These are phyloP conservation scores for Tremellales sp. DNA, from an alignment of 1,284 basidiomycete species.

Conservation along the genomic window DNA sequence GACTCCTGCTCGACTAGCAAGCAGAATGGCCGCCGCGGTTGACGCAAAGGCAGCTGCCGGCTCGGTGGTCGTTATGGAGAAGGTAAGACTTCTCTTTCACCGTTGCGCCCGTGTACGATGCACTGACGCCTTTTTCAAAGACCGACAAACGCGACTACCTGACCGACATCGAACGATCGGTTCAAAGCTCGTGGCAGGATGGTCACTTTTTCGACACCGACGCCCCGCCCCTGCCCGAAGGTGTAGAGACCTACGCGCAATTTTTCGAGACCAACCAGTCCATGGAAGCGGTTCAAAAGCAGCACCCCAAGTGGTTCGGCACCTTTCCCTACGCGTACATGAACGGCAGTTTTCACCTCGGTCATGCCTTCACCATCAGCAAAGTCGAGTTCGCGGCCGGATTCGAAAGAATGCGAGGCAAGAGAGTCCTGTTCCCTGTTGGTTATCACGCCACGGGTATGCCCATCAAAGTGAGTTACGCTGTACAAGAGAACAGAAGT, in stretches of 20 bases:
- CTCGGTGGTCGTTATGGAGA: slow-evolving; percentile 45
- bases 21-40: slow-evolving; percentile 31
- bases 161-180: slow-evolving; percentile 73
- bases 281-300: slow-evolving; percentile 51
- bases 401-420: slow-evolving; percentile 92
- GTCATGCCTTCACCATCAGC: slow-evolving; percentile 96
- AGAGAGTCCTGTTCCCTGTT: slow-evolving; percentile 90
- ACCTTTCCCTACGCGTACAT: slow-evolving; percentile 96
- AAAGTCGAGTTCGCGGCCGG: slow-evolving; percentile 98
- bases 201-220: slow-evolving; percentile 68
- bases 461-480: slow-evolving; percentile 83
- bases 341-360: slow-evolving; percentile 96
- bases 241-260: slow-evolving; percentile 59
- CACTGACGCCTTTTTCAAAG: slow-evolving; percentile 48
- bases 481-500: too few relatives aligned
- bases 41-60: slow-evolving; percentile 27
- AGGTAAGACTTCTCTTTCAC: slow-evolving; percentile 22
- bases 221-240: slow-evolving; percentile 67
- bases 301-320: slow-evolving; percentile 94
- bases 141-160: slow-evolving; percentile 90
- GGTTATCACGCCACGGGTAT: slow-evolving; percentile 97
- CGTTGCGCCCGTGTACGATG: too few relatives aligned
- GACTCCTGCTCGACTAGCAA: background rate
- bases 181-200: slow-evolving; percentile 72
- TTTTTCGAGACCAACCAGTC: slow-evolving; percentile 51